Base-by-base conservation (phyloP, 2,329 filamentous ascomycete genomes). In the Neoscytalidium dimidiatum region DNA sequence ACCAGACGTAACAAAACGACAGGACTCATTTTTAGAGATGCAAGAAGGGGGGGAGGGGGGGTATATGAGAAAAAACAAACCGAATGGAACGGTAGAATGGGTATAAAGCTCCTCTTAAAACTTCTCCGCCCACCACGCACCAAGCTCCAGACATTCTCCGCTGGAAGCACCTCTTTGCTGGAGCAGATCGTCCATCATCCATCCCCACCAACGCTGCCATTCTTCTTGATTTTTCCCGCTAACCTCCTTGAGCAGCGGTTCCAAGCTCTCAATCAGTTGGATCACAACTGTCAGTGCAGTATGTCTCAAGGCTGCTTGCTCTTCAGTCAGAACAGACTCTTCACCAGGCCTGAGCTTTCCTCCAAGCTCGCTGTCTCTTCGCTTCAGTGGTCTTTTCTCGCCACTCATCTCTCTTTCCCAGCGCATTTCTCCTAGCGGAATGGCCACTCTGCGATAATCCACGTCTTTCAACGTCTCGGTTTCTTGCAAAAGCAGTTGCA, bases 151-250 rank as follows among this genome's bases (percentile, higher is more conserved):
- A 77, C 92, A 96, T 77, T 97, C 94, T 53, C 94, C 93, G 81
- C 88, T 93, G 53, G 86, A 88, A 19, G 91, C 89, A 21, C 92
- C 91, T 63, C 88, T 89, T 67, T 94, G 90, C 75, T 90, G 88
- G 73, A 96, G 84, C 72, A 97, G 78, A 77, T 95, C 90, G 52
- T 87, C 86, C 85, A 92, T 94, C 90, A 97, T 92, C 77, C 90
- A 92, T 44, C 89, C 88, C 79, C 91, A 88, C 94, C 94, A 97
- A 46, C 88, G 83, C 75, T 96, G 91, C 93, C 93, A 97, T 79
- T 97, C 94, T 70, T 96, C 92, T 73, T 91, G 88, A 71, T 90
- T 92, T 82, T 96, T 96, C 14, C 90, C 91, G 72, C 91, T 96
- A 51, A 88, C 87, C 71, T 96, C 91, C 70, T 91, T 87, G 70